phyloP scores from a whole-genome alignment of 148 eudicot species.

The Diospyros lotus region DNA sequence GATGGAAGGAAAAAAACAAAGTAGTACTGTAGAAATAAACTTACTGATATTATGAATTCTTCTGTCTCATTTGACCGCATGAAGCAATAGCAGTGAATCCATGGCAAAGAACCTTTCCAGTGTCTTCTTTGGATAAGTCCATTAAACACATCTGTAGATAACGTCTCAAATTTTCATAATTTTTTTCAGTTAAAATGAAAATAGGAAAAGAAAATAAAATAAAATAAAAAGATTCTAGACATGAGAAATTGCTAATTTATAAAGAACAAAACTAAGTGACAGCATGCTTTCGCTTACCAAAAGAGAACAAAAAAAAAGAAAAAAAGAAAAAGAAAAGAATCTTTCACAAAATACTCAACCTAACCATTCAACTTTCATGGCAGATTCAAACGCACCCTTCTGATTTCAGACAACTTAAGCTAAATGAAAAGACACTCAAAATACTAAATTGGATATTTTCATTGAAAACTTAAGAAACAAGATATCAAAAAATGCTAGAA shows the following conservation, averaged over 20 bases:
- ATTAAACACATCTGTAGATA: slow-evolving; percentile 68
- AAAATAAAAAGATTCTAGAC: neutral
- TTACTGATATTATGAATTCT: slow-evolving; percentile 58
- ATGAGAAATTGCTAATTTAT: neutral
- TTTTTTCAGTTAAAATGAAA: neutral
- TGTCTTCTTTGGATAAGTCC: slow-evolving; percentile 49
- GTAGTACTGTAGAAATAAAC: slow-evolving; percentile 15
- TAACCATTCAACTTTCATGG: slow-evolving; percentile 9
- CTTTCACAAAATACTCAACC: neutral
- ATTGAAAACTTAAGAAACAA: neutral
- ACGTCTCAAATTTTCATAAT: neutral
- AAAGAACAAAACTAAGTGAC: neutral
- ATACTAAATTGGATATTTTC: neutral
- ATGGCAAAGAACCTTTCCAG: slow-evolving; percentile 86
- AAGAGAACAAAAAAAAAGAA: too few species aligned
- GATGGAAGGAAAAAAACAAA: neutral
- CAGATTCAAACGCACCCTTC: neutral
- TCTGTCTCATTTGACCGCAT: slow-evolving; percentile 78
- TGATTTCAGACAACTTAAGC: neutral
- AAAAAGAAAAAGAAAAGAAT: too few species aligned
- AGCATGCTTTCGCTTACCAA: too few species aligned
- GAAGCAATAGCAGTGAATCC: slow-evolving; percentile 98
- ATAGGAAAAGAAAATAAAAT: neutral
- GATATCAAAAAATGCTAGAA: neutral
- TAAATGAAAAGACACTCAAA: neutral